Evolutionary conservation across 768 basidiomycete species (phyloP).

Genomic region (Coprinellus aureogranulatus): DNA sequence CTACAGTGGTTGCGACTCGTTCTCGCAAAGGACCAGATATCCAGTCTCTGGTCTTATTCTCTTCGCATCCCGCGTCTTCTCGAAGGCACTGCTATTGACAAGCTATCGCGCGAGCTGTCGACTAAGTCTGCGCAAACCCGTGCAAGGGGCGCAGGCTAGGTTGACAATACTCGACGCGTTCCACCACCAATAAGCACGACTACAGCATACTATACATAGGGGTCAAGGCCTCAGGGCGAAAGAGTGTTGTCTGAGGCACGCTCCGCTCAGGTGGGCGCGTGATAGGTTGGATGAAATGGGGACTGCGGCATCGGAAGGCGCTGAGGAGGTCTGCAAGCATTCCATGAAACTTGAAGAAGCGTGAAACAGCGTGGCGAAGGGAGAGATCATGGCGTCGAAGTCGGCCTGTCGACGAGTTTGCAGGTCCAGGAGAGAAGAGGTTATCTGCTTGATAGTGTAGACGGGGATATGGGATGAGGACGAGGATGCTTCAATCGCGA

Average conservation of each 20-base stretch:
- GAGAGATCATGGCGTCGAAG: background rate
- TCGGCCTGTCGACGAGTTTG: background rate
- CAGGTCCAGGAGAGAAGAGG: background rate
- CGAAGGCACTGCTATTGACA: too few relatives aligned
- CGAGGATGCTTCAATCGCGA: background rate
- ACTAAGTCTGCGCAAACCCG: too few relatives aligned
- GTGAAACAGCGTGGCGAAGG: background rate
- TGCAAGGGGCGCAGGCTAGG: too few relatives aligned
- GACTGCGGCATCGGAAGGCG: background rate
- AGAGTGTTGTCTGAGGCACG: background rate
- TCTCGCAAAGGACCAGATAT: too few relatives aligned
- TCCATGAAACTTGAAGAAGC: background rate
- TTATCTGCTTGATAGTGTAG: background rate
- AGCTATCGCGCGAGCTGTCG: too few relatives aligned
- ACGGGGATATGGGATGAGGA: background rate
- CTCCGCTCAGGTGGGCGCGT: background rate
- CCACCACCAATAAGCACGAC: too few relatives aligned
- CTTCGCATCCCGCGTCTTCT: too few relatives aligned
- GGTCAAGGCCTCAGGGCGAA: too few relatives aligned
- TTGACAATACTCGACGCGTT: too few relatives aligned
- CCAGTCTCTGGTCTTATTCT: too few relatives aligned
- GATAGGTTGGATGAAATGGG: background rate
- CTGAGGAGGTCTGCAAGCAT: background rate
- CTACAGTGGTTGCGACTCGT: too few relatives aligned
- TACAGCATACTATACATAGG: too few relatives aligned